Percentiles rank a stretch among this genome's conserved stretches.
These are phyloP conservation scores for Fusarium aywerte DNA, from an alignment of 2,329 filamentous ascomycete genomes.

Conservation along the genomic window DNA sequence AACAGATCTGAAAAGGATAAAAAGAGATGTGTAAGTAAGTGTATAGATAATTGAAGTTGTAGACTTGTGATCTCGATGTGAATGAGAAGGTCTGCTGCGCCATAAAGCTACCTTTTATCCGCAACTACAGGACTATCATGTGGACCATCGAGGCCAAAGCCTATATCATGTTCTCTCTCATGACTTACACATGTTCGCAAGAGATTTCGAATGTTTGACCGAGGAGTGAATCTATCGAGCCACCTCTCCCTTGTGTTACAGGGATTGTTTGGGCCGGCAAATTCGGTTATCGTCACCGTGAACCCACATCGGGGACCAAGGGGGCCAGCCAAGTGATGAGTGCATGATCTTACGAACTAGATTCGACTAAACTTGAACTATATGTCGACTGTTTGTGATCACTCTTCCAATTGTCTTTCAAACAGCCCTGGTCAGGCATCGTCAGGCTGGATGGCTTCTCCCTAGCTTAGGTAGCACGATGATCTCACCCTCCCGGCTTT, in stretches of 20 bases:
- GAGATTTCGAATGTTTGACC: too few species aligned
- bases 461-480: background rate
- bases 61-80: background rate
- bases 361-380: background rate
- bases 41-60: background rate
- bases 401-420: conserved; percentile 5
- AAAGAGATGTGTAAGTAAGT: background rate
- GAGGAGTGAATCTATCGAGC: background rate
- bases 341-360: too few species aligned
- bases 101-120: background rate
- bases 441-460: background rate
- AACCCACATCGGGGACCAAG: background rate
- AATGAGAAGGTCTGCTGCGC: background rate
- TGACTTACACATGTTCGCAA: background rate
- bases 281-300: background rate
- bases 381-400: background rate
- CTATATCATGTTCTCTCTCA: background rate
- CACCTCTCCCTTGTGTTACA: background rate
- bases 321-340: background rate
- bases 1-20: background rate
- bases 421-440: background rate
- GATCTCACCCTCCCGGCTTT: background rate
- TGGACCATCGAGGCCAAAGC: background rate
- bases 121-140: background rate
- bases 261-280: background rate